These are phyloP conservation scores for Dalechampia spathulata DNA, from an alignment of 441 rosid species.

Conservation along the genomic window DNA sequence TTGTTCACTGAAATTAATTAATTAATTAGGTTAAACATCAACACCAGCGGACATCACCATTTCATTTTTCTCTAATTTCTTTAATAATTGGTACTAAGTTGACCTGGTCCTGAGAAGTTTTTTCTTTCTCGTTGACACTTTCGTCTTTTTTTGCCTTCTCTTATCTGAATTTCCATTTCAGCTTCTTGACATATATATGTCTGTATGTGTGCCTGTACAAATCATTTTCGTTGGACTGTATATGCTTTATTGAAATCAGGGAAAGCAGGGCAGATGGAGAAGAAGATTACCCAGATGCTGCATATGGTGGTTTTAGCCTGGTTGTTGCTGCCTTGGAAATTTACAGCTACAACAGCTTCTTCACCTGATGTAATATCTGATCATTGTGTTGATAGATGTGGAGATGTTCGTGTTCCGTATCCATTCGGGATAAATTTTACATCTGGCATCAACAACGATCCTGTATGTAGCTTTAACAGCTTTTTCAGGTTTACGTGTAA, in stretches of 20 bases:
- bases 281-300: background rate
- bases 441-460: background rate
- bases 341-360: background rate
- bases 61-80: too few species aligned
- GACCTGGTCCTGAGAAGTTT: too few species aligned
- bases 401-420: constrained; percentile 8
- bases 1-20: too few species aligned
- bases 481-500: constrained; percentile 2
- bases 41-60: too few species aligned
- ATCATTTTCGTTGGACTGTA: background rate
- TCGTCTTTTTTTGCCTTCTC: too few species aligned
- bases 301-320: too few species aligned
- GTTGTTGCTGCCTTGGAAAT: background rate
- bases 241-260: background rate
- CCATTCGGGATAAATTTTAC: constrained; percentile 12
- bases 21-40: too few species aligned
- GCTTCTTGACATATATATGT: too few species aligned
- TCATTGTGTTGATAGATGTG: constrained; percentile 4
- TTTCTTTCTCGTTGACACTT: too few species aligned
- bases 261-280: background rate
- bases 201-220: too few species aligned
- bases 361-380: background rate
- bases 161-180: too few species aligned
- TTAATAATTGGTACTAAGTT: too few species aligned
- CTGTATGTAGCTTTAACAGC: background rate